Percentiles rank a stretch among this genome's conserved stretches.
phyloP scores from a whole-genome alignment of 148 eudicot genomes.

The Camellia japonica region DNA sequence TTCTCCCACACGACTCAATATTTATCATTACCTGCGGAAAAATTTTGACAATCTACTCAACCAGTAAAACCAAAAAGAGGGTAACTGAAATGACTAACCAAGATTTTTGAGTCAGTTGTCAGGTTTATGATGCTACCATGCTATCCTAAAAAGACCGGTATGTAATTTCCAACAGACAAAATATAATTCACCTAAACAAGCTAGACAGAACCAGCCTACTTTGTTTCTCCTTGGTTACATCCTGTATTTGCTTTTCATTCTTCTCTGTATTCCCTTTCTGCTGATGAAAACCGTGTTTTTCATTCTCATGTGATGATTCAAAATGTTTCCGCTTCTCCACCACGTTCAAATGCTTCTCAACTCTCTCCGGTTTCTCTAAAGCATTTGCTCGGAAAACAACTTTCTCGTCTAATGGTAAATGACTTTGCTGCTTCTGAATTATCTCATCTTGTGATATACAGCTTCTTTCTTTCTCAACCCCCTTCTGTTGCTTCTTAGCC shows the following conservation, averaged over 20 bases:
- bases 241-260: neutral
- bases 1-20: neutral
- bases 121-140: neutral
- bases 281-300: neutral
- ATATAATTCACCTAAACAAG: slow-evolving; percentile 11
- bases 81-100: neutral
- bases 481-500: slow-evolving; percentile 19
- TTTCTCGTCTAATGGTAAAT: neutral
- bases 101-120: neutral
- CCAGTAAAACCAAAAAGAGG: slow-evolving; percentile 3
- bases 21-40: neutral
- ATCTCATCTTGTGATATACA: neutral
- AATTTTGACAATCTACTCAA: neutral
- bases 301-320: neutral
- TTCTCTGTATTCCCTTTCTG: neutral
- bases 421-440: slow-evolving; percentile 20
- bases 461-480: slow-evolving; percentile 8
- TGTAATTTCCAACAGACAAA: slow-evolving; percentile 11
- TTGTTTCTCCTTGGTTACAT: slow-evolving; percentile 1
- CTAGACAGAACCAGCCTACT: slow-evolving; percentile 10
- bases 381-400: neutral
- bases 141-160: slow-evolving; percentile 8
- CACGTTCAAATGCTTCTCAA: slow-evolving; percentile 7
- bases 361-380: too few relatives aligned
- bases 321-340: neutral